Percentiles rank a stretch among this genome's conserved stretches.
Evolutionary conservation across 768 basidiomycete species (phyloP).

Genomic region (Lyophyllum semitale): DNA sequence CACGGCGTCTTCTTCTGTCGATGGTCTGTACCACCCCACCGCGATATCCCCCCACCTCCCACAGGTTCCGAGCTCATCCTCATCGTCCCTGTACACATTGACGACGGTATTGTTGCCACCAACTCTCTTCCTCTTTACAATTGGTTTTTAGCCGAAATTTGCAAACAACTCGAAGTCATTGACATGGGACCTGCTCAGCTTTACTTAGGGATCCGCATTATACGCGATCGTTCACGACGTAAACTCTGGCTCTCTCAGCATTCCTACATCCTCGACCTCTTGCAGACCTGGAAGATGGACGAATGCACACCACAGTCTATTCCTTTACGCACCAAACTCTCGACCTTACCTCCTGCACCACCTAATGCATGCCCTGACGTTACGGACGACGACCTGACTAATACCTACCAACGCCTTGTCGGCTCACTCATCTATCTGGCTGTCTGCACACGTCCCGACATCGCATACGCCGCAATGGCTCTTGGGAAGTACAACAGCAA

Average conservation of each 20-base stretch:
- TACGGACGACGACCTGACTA: background rate
- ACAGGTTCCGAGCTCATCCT: background rate
- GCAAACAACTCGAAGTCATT: background rate
- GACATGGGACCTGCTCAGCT: background rate
- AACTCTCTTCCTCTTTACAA: background rate
- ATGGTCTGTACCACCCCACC: background rate
- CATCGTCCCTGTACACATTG: background rate
- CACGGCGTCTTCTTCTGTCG: background rate
- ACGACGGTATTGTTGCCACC: background rate
- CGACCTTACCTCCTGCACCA: background rate
- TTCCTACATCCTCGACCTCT: background rate
- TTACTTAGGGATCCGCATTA: background rate
- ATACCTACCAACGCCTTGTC: background rate
- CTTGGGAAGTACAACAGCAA: background rate
- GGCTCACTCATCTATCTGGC: background rate
- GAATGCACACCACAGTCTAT: background rate
- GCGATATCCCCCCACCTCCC: background rate
- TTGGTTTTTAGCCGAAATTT: background rate
- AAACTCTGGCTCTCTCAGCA: background rate
- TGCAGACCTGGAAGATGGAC: background rate
- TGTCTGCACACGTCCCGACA: background rate
- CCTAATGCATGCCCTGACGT: background rate
- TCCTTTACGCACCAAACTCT: background rate
- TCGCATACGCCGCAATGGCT: background rate
- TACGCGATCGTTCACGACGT: background rate